phyloP scores from a whole-genome alignment of 2,329 filamentous ascomycete species.

The Tolypocladium sp. region DNA sequence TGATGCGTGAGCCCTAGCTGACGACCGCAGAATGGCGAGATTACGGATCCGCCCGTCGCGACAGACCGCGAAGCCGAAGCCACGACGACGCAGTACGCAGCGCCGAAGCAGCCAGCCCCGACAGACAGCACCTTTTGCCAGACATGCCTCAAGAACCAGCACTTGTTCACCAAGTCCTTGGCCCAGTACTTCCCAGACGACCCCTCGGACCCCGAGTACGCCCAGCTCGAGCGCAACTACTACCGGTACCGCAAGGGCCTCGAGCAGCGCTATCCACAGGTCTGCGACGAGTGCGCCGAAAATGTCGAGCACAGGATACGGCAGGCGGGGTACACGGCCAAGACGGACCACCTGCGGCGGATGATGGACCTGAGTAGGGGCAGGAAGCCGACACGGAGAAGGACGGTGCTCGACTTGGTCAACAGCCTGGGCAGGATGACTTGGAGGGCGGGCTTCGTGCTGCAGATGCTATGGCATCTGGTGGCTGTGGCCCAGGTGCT shows the following conservation, averaged over 20 bases:
- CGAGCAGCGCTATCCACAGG: conserved; percentile 79
- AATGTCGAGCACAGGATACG: conserved; percentile 61
- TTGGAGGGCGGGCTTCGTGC: conserved; percentile 37
- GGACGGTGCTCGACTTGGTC: conserved; percentile 32
- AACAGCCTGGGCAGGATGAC: conserved; percentile 31
- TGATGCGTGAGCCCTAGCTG: neutral
- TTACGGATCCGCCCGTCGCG: conserved; percentile 72
- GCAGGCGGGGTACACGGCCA: conserved; percentile 68
- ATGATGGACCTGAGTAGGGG: conserved; percentile 59
- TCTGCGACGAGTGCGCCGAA: conserved; percentile 73
- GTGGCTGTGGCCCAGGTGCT: conserved; percentile 16
- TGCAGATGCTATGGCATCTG: conserved; percentile 44
- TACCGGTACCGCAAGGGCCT: conserved; percentile 62
- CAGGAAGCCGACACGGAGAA: conserved; percentile 15
- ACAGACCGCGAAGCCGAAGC: conserved; percentile 35
- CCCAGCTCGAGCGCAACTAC: conserved; percentile 57
- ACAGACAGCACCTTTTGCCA: conserved; percentile 52
- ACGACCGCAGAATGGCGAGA: conserved; percentile 62
- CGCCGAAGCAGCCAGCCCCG: conserved; percentile 21
- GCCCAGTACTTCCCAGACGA: conserved; percentile 69
- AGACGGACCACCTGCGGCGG: conserved; percentile 69
- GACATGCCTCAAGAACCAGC: conserved; percentile 82
- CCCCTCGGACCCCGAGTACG: conserved; percentile 57
- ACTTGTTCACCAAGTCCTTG: conserved; percentile 64
- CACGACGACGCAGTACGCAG: conserved; percentile 36